phyloP scores from a whole-genome alignment of 1,284 basidiomycete genomes.

The Sanghuangporus sanghuang region DNA sequence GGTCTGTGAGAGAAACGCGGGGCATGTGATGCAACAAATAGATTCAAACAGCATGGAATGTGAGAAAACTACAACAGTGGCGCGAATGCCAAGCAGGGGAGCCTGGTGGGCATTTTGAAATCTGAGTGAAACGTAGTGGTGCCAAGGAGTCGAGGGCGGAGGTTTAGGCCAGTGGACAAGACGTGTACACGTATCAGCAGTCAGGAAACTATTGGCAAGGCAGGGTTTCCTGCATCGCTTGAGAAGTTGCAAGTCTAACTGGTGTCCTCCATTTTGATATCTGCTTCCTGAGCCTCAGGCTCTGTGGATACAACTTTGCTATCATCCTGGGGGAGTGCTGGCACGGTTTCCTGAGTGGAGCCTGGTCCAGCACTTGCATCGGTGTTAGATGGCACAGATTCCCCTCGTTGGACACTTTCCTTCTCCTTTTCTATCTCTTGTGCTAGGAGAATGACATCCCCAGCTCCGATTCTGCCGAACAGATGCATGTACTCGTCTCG shows the following conservation, averaged over 20 bases:
- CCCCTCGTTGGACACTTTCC: conserved; percentile 29
- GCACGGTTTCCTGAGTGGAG: not conserved
- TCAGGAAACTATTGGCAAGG: conserved; percentile 4
- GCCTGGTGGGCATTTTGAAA: not conserved
- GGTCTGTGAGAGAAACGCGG: not conserved
- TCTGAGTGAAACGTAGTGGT: not conserved
- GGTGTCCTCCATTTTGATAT: conserved; percentile 6
- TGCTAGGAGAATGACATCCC: conserved; percentile 58
- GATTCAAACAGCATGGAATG: not conserved
- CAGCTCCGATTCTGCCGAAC: conserved; percentile 76
- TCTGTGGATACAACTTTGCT: not conserved
- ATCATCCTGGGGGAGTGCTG: not conserved
- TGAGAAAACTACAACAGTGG: not conserved
- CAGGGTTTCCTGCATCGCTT: not conserved
- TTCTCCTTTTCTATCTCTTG: conserved; percentile 66
- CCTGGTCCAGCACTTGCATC: conserved; percentile 1
- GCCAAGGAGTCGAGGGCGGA: conserved; percentile 1
- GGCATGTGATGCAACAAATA: not conserved
- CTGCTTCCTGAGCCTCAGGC: not conserved
- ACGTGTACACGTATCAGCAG: not conserved
- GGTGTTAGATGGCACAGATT: conserved; percentile 7
- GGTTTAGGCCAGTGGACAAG: not conserved
- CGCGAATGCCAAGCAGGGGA: not conserved
- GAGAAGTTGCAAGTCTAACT: not conserved
- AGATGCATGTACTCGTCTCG: conserved; percentile 66